Evolutionary conservation across 2,329 filamentous ascomycete species (phyloP), one percentile per base, ranked within the genome.

Genomic region (Ophiostoma piceae): DNA sequence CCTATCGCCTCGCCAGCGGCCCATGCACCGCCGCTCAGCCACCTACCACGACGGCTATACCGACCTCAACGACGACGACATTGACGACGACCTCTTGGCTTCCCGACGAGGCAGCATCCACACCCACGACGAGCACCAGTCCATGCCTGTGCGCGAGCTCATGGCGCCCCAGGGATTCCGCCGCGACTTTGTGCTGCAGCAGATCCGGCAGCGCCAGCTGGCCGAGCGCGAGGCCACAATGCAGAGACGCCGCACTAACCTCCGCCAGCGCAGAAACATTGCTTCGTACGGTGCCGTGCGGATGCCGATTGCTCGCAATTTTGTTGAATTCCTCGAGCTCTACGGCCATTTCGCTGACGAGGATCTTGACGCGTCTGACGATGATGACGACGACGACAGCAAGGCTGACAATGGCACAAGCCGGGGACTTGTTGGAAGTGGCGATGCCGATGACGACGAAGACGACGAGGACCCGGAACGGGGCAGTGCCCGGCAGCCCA

Each of bases 281-380:
- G 60, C 60, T 14, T 41, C 67, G n/a, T 37, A 39, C 65, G 70
- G 71, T 4, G 71, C 72, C 2, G 72, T 71, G n/a, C 70, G 68
- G 22, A 73, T 84, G 22, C 85, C 88, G 8, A 84, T 91, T 29
- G 88, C 90, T 0, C 82, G 83, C 71, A 90, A 88, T 75, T 93
- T 93, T 76, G 86, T 92, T 73, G 89, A 91, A 69, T 93, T 92
- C 73, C 81, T 93, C 29, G 88, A 91, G 71, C 81, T 93, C 0
- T 93, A 93, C 75, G 90, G 90, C 1, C 87, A 86, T 74, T 93
- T 93, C 77, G 90, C 90, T 2, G 90, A 90, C 67, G 90, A 93
- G 77, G 89, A 92, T 69, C 79, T 87, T 2, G 82, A 82, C 39
- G 84, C 86, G 69, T 84, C 82, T 0, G 85, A 87, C 69, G 87